Percentiles rank a stretch among this genome's conserved stretches.
Evolutionary conservation across 2,329 filamentous ascomycete species (phyloP).

Genomic region (Cephalotrichum gorgonifer): DNA sequence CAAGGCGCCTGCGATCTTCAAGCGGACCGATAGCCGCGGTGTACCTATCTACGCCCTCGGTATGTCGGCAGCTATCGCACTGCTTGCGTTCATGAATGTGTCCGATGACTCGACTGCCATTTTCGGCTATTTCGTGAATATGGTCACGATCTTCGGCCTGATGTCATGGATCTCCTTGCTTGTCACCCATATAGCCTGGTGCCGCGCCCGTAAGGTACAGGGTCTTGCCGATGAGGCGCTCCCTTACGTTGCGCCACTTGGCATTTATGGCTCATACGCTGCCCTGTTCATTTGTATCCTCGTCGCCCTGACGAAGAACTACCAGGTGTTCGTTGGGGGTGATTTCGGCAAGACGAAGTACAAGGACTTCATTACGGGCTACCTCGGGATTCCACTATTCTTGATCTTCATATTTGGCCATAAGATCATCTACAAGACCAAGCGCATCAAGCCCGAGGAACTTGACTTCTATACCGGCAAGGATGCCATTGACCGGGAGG

Average conservation of each 20-base stretch:
- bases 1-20: constrained; percentile 25
- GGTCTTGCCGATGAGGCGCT: constrained; percentile 42
- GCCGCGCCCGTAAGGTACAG: constrained; percentile 51
- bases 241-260: constrained; percentile 62
- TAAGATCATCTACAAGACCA: constrained; percentile 45
- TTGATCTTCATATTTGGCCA: constrained; percentile 58
- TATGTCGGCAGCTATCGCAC: constrained; percentile 22
- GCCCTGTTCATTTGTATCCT: constrained; percentile 62
- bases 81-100: constrained; percentile 29
- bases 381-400: constrained; percentile 68
- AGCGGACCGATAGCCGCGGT: constrained; percentile 22
- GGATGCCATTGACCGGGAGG: constrained; percentile 62
- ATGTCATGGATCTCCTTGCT: constrained; percentile 33
- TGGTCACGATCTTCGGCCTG: constrained; percentile 30
- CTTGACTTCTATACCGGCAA: constrained; percentile 65
- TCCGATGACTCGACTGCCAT: constrained; percentile 22
- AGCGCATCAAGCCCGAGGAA: constrained; percentile 43
- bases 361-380: constrained; percentile 68
- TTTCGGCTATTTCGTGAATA: constrained; percentile 30
- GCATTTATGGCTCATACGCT: constrained; percentile 56
- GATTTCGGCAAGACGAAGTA: constrained; percentile 36
- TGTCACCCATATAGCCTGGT: constrained; percentile 38
- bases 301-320: constrained; percentile 77
- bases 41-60: constrained; percentile 29
- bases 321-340: constrained; percentile 53